A percentile compares a stretch with the other conserved stretches of the same genome.
These are phyloP conservation scores for Trichoderma gracile DNA, from an alignment of 2,329 filamentous ascomycete genomes.

Conservation along the genomic window DNA sequence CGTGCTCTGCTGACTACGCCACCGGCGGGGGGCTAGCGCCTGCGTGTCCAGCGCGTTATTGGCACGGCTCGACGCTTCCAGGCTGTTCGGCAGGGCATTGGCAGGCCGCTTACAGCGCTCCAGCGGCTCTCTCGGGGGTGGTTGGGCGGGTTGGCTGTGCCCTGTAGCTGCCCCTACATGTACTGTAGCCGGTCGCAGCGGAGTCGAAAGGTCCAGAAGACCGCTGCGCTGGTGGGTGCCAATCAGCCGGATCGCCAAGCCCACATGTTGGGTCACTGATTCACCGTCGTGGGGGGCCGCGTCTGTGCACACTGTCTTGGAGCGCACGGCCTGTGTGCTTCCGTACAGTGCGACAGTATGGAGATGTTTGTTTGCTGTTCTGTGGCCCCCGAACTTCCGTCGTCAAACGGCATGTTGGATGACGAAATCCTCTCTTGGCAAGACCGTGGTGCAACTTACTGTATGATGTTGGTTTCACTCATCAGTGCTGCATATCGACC, in stretches of 20 bases:
- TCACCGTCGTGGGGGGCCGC: not conserved
- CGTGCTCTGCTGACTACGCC: constrained; percentile 11
- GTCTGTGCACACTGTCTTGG: constrained; percentile 9
- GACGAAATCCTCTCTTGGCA: constrained; percentile 14
- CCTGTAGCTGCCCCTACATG: too few relatives aligned
- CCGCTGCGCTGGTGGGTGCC: constrained; percentile 7
- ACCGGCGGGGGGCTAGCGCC: too few relatives aligned
- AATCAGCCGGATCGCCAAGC: constrained; percentile 22
- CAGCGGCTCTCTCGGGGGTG: not conserved
- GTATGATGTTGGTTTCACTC: not conserved
- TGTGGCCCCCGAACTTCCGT: constrained; percentile 14
- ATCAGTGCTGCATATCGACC: not conserved
- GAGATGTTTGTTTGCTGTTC: constrained; percentile 6
- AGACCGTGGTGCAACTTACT: not conserved
- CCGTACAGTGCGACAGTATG: not conserved
- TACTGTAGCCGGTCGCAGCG: not conserved
- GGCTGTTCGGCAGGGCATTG: constrained; percentile 4
- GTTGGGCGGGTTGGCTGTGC: too few relatives aligned
- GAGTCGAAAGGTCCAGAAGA: not conserved
- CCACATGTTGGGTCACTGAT: constrained; percentile 8
- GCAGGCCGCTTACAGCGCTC: constrained; percentile 19
- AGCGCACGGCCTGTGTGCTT: not conserved
- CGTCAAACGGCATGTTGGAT: constrained; percentile 1
- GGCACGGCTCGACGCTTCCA: not conserved
- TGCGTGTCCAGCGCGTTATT: too few relatives aligned